Evolutionary conservation across 2,329 filamentous ascomycete species (phyloP).

Genomic region (Plenodomus biglobosus): DNA sequence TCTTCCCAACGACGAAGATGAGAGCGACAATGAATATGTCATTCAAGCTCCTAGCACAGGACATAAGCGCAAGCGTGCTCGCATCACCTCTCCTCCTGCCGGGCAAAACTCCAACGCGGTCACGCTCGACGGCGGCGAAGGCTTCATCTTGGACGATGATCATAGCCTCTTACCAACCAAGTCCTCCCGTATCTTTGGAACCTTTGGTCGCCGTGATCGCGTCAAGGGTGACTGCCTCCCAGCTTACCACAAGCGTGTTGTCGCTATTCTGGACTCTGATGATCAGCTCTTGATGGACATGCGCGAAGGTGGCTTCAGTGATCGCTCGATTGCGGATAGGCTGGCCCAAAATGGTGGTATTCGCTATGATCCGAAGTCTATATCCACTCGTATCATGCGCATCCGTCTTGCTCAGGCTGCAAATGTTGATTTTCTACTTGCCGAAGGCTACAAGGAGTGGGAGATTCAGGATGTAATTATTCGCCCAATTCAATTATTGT

Average conservation of each 20-base stretch:
- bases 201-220: slow-evolving; percentile 25
- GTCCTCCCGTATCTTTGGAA: slow-evolving; percentile 21
- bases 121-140: slow-evolving; percentile 7
- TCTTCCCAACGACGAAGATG: slow-evolving; percentile 3
- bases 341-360: slow-evolving; percentile 48
- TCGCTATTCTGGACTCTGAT: slow-evolving; percentile 49
- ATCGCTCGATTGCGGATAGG: slow-evolving; percentile 49
- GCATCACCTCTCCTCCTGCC: neutral
- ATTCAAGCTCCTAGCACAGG: slow-evolving; percentile 7
- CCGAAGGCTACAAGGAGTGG: slow-evolving; percentile 54
- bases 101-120: slow-evolving; percentile 7
- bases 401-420: slow-evolving; percentile 48
- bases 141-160: slow-evolving; percentile 28
- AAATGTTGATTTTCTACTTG: slow-evolving; percentile 49
- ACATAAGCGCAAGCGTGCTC: slow-evolving; percentile 22
- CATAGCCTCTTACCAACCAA: slow-evolving; percentile 4
- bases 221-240: slow-evolving; percentile 41
- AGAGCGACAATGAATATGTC: slow-evolving; percentile 9
- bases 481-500: neutral
- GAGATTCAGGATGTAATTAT: slow-evolving; percentile 50
- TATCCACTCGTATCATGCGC: slow-evolving; percentile 52
- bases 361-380: slow-evolving; percentile 51
- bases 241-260: slow-evolving; percentile 48
- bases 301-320: slow-evolving; percentile 47
- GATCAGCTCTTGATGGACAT: slow-evolving; percentile 51